These are phyloP conservation scores for Wickerhamiella alocasiicola DNA, from an alignment of 805 yeast genomes.

Conservation along the genomic window DNA sequence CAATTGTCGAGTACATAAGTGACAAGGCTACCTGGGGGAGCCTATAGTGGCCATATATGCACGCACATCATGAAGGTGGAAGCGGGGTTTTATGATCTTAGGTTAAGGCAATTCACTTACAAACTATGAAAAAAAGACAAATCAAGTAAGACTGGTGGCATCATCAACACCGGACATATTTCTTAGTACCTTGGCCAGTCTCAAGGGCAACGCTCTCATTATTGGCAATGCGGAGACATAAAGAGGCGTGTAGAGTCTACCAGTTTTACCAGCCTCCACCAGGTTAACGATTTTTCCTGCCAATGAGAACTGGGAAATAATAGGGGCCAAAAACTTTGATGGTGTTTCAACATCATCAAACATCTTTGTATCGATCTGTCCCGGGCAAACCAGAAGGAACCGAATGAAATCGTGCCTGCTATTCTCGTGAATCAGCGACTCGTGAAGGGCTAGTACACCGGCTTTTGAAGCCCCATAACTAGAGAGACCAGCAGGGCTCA, in stretches of 20 bases:
- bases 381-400: conserved; percentile 73
- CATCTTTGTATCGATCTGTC: conserved; percentile 68
- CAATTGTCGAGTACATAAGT: conserved; percentile 18
- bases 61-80: too few species aligned
- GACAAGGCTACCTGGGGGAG: too few species aligned
- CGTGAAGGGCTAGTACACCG: conserved; percentile 75
- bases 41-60: too few species aligned
- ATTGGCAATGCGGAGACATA: conserved; percentile 67
- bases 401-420: conserved; percentile 40
- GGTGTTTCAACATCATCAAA: conserved; percentile 68
- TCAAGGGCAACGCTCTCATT: conserved; percentile 57
- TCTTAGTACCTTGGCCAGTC: conserved; percentile 43
- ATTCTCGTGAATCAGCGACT: conserved; percentile 59
- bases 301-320: conserved; percentile 53
- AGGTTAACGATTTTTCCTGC: conserved; percentile 48
- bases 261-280: conserved; percentile 47
- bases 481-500: conserved; percentile 66
- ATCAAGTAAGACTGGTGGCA: conserved; percentile 15
- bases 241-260: conserved; percentile 58
- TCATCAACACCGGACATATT: conserved; percentile 56
- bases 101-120: too few species aligned
- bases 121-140: too few species aligned
- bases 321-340: conserved; percentile 65
- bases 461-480: conserved; percentile 88
- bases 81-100: too few species aligned